A percentile compares a stretch with the other conserved stretches of the same genome.
phyloP scores from a whole-genome alignment of 345 rosid species.

The Rhizophora apiculata region DNA sequence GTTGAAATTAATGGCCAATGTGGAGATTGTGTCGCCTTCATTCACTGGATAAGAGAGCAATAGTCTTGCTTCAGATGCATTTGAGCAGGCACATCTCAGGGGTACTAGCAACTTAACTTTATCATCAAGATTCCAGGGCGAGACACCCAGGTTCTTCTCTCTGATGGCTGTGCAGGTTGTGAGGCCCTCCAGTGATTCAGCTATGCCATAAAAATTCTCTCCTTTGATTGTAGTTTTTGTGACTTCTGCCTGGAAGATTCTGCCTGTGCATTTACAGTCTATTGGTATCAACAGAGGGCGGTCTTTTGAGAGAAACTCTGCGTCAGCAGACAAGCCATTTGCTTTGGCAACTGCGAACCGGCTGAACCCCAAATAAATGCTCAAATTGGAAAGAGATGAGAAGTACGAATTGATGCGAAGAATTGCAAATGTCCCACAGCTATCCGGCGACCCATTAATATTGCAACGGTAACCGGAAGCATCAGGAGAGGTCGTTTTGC shows the following conservation, averaged over 20 bases:
- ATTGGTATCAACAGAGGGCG: slow-evolving; percentile 59
- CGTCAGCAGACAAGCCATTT: slow-evolving; percentile 47
- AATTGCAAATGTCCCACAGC: slow-evolving; percentile 53
- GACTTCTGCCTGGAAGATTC: slow-evolving; percentile 52
- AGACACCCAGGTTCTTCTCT: slow-evolving; percentile 48
- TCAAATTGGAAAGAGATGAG: slow-evolving; percentile 57
- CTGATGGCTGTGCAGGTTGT: slow-evolving; percentile 61
- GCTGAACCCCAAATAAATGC: slow-evolving; percentile 52
- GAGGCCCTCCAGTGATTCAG: slow-evolving; percentile 64
- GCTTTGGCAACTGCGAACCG: slow-evolving; percentile 38
- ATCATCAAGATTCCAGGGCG: slow-evolving; percentile 42
- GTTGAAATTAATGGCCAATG: slow-evolving; percentile 56
- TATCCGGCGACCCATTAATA: slow-evolving; percentile 29
- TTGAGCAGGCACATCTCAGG: slow-evolving; percentile 59
- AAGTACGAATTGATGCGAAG: slow-evolving; percentile 49
- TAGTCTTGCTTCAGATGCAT: slow-evolving; percentile 36
- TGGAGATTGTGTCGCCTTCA: slow-evolving; percentile 50
- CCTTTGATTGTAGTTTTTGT: slow-evolving; percentile 48
- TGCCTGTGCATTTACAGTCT: slow-evolving; percentile 55
- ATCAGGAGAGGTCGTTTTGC: slow-evolving; percentile 42
- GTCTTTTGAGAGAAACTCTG: slow-evolving; percentile 45
- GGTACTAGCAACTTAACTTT: slow-evolving; percentile 47
- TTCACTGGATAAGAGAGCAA: slow-evolving; percentile 61
- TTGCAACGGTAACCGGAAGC: slow-evolving; percentile 52
- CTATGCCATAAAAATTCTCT: slow-evolving; percentile 55